Evolutionary conservation across 768 basidiomycete species (phyloP).

Genomic region (Cystofilobasidium ferigula): DNA sequence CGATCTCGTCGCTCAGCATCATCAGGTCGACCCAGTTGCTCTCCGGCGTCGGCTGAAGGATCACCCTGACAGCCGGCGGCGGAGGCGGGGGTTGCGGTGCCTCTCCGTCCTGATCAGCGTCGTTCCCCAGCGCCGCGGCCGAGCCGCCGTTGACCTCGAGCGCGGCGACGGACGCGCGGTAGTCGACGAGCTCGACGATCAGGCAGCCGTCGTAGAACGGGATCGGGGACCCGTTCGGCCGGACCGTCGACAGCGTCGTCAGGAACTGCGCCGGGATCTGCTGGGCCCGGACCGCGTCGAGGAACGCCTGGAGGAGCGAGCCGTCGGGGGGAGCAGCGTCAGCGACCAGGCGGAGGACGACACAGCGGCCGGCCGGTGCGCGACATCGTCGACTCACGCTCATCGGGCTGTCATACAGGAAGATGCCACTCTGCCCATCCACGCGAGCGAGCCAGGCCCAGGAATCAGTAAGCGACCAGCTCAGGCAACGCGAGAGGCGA

Average conservation of each 20-base stretch:
- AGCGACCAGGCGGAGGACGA: too few relatives aligned
- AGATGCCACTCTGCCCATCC: slow-evolving; percentile 34
- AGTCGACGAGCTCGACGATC: slow-evolving; percentile 43
- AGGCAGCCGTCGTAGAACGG: slow-evolving; percentile 38
- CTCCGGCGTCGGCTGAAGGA: slow-evolving; percentile 35
- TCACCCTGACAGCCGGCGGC: slow-evolving; percentile 28
- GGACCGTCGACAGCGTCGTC: slow-evolving; percentile 36
- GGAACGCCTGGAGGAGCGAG: slow-evolving; percentile 35
- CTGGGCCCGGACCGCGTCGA: slow-evolving; percentile 40
- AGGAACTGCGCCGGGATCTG: slow-evolving; percentile 39
- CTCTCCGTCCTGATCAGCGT: too few relatives aligned
- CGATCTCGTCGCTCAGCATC: slow-evolving; percentile 28
- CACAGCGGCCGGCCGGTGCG: neutral
- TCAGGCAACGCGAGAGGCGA: neutral
- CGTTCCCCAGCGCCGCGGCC: slow-evolving; percentile 32
- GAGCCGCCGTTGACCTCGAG: slow-evolving; percentile 13
- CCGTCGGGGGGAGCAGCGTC: slow-evolving; percentile 4
- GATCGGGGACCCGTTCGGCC: slow-evolving; percentile 31
- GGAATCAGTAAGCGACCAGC: neutral
- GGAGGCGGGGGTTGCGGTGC: too few relatives aligned
- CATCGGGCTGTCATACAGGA: slow-evolving; percentile 41
- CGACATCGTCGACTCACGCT: slow-evolving; percentile 29
- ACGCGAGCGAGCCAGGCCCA: neutral
- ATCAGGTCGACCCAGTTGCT: slow-evolving; percentile 34
- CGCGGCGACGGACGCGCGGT: slow-evolving; percentile 28